Base-by-base conservation (phyloP, 1,284 basidiomycete species). In the Psilocybe mexicana region DNA sequence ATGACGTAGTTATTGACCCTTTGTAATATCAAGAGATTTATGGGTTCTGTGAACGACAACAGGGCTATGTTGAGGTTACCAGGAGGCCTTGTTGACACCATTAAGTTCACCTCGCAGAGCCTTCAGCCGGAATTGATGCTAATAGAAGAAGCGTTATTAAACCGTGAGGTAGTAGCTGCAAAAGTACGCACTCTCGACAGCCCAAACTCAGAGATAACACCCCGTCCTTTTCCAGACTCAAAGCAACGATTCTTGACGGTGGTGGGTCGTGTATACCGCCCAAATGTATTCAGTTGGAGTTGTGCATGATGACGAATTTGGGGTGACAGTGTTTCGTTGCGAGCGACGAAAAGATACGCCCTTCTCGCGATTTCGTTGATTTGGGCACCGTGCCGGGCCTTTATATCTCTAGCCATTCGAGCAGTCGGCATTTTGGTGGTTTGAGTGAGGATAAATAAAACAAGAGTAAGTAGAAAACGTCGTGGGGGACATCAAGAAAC, bases 281-380 rank as follows among this genome's bases (percentile, higher is more conserved):
- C 88, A 68, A 97, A 93, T 23, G 87, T 85, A 74, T 96, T 96
- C 55, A 98, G 82, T 69, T 96, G 93, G 58, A 98, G 79, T 73
- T 98, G 96, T n/a, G 96, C 96, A 69, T 96, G 93, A 74, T 96
- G 94, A 59, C 96, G 90, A 54, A 97, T 84, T 69, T 93, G 88
- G 3, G 90, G 79, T 6, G 94, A 87, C 10, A 96, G 76, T 0
- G 86, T 84, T 69, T 93, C 87, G 75, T 97, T 96, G 63, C 94
- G 85, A 23, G 94, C 93, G 63, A 96, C 89, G 73, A 87, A 93
- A 59, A 96, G 86, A 73, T 94, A 94, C 0, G 94, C 94, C 55
- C 93, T 81, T 26, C 94, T 87, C 43, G 87, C 79, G 52, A 95
- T 79, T 72, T 97, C 94, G 68, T 88, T 86, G 43, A 86, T 82